Base-by-base conservation (phyloP, 2,329 filamentous ascomycete species). In the Fusarium cicatricum region DNA sequence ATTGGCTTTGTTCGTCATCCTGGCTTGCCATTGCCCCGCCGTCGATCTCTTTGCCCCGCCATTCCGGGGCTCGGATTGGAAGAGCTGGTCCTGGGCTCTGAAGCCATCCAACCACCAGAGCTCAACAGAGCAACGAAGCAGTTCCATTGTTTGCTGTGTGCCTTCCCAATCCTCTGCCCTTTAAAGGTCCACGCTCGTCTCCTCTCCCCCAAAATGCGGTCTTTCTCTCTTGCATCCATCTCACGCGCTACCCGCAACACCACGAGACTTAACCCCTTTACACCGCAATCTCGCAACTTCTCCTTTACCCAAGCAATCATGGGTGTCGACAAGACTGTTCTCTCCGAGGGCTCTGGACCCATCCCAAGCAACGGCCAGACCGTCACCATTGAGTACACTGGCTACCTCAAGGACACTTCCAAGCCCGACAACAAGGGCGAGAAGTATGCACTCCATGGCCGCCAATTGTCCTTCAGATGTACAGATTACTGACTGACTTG, bases 331-430 rank as follows among this genome's bases (percentile, higher is more conserved):
- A 96, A 92, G 82, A 83, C 81, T 43, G 76, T 84, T 61, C 74
- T 88, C 67, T 71, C 77, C 31, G 75, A 83, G 60, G 93, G 94
- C 70, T 82, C 83, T 70, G 81, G 82, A 52, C 74, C 86, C 69
- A 80, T 76, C 63, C 90, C 94, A 53, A 72, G 77, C 64, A 69
- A 72, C 14, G 90, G 91, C 64, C 87, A 97, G 74, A 85, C 78
- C 21, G 91, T 98, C 71, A 85, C 84, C 71, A 96, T 98, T 72
- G 86, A 95, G 78, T 98, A 98, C 83, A 95, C 90, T 36, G 95
- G 95, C 69, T 97, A 82, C 78, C 83, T 98, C 62, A 90, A 89
- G 77, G 88, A 96, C 71, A 71, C 79, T 17, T 77, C 71, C 62
- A 77, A 85, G 73, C 76, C 83, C 15, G 81, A 85, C 53, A 80